Percentiles rank a stretch among this genome's conserved stretches.
Evolutionary conservation across 2,329 filamentous ascomycete species (phyloP).

Genomic region (Monosporascus sp.): DNA sequence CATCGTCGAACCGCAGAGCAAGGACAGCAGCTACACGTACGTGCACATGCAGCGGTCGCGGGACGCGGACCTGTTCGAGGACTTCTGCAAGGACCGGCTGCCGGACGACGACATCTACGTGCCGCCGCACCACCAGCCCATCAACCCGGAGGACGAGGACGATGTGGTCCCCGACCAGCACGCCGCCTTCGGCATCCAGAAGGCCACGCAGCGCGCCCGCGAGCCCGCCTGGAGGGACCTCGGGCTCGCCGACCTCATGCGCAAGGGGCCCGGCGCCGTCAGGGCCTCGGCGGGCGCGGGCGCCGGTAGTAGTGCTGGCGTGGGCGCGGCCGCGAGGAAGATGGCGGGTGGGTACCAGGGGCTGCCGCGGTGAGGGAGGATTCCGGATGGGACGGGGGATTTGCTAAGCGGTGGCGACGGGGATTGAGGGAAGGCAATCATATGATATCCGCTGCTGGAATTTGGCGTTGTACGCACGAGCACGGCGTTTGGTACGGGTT

Average conservation of each 20-base stretch:
- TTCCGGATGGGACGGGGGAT: not conserved
- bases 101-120: constrained; percentile 79
- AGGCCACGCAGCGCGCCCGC: constrained; percentile 66
- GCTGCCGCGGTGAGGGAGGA: constrained; percentile 27
- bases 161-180: constrained; percentile 86
- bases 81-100: constrained; percentile 65
- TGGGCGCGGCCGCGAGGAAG: constrained; percentile 4
- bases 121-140: constrained; percentile 70
- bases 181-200: constrained; percentile 79
- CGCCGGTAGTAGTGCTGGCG: constrained; percentile 1
- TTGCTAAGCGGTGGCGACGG: not conserved
- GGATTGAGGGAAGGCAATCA: not conserved
- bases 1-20: constrained; percentile 43
- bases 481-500: not conserved
- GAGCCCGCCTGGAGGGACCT: constrained; percentile 77
- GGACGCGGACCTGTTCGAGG: constrained; percentile 75
- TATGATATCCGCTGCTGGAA: too few relatives aligned
- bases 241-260: constrained; percentile 66
- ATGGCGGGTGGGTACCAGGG: constrained; percentile 19
- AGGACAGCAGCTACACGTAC: constrained; percentile 71
- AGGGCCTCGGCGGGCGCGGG: constrained; percentile 13
- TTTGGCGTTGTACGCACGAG: not conserved
- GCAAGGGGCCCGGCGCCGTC: constrained; percentile 44
- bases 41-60: constrained; percentile 68
- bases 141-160: constrained; percentile 85